Evolutionary conservation across 1,284 basidiomycete species (phyloP).

Genomic region (Cryptococcus sp.): DNA sequence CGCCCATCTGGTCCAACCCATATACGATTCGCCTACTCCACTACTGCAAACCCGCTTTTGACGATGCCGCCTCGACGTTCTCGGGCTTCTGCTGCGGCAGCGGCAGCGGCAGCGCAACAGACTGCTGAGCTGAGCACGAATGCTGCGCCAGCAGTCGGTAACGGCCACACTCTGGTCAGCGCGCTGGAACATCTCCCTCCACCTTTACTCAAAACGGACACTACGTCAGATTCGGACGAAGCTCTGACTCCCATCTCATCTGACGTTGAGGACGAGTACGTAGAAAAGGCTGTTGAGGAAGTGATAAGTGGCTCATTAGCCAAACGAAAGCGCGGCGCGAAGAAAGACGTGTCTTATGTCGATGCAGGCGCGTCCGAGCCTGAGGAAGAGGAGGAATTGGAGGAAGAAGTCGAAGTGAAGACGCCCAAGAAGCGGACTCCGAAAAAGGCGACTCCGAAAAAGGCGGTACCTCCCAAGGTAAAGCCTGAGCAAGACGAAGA

Average conservation of each 20-base stretch:
- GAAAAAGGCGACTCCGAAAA: constrained; percentile 14
- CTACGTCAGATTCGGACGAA: constrained; percentile 9
- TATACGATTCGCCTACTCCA: background rate
- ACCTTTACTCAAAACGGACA: constrained; percentile 3
- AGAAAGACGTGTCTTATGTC: constrained; percentile 14
- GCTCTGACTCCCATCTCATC: constrained; percentile 15
- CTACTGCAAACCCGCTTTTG: background rate
- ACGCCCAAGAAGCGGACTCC: constrained; percentile 6
- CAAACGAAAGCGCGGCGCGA: constrained; percentile 12
- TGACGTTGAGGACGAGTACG: constrained; percentile 12
- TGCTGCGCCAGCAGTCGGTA: background rate
- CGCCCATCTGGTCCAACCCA: too few relatives aligned
- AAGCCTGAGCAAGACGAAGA: constrained; percentile 3
- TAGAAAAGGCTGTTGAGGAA: constrained; percentile 15
- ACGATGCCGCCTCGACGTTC: background rate
- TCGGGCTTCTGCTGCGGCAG: background rate
- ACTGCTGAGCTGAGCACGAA: too few relatives aligned
- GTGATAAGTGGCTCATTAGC: background rate
- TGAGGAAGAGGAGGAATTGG: constrained; percentile 10
- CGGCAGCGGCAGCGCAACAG: too few relatives aligned
- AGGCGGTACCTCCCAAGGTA: constrained; percentile 5
- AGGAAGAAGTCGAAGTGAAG: constrained; percentile 8
- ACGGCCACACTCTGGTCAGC: constrained; percentile 3
- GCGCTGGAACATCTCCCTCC: constrained; percentile 7
- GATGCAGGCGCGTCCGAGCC: constrained; percentile 8